These are phyloP conservation scores for Pseudozyma flocculosa DNA, from an alignment of 1,284 basidiomycete species.

Conservation along the genomic window DNA sequence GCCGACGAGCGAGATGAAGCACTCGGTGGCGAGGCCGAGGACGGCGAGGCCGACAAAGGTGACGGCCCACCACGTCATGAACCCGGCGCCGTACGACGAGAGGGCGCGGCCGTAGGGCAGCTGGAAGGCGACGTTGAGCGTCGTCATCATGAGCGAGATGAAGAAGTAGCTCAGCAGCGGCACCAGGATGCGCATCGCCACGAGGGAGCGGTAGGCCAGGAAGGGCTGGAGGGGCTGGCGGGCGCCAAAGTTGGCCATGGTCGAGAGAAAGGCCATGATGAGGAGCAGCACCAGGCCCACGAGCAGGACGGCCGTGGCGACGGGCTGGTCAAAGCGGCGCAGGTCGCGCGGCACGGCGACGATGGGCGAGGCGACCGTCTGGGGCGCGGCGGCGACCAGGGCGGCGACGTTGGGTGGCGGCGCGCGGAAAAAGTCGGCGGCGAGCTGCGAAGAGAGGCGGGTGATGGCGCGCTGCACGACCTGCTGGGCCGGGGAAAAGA, in stretches of 20 bases:
- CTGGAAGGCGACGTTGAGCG: conserved; percentile 51
- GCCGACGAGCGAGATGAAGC: conserved; percentile 40
- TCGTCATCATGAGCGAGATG: conserved; percentile 47
- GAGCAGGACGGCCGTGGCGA: conserved; percentile 71
- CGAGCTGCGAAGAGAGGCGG: conserved; percentile 16
- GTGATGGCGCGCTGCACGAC: conserved; percentile 12
- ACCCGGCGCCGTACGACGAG: conserved; percentile 49
- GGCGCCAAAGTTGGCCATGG: conserved; percentile 37
- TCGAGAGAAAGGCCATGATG: conserved; percentile 62
- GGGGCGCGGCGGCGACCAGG: conserved; percentile 63
- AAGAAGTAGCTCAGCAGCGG: conserved; percentile 39
- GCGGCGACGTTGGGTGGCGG: conserved; percentile 60
- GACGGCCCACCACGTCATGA: conserved; percentile 48
- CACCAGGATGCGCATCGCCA: conserved; percentile 38
- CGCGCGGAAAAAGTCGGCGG: conserved; percentile 27
- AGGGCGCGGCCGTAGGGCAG: conserved; percentile 38
- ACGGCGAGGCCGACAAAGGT: conserved; percentile 47
- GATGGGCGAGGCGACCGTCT: conserved; percentile 65
- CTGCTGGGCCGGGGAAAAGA: conserved; percentile 29
- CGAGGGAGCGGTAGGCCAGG: conserved; percentile 35
- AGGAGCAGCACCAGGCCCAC: conserved; percentile 75
- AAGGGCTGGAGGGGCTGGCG: conserved; percentile 39
- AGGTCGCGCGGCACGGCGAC: conserved; percentile 65
- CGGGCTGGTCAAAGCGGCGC: conserved; percentile 70
- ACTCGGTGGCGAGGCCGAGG: conserved; percentile 42